Conservation (phyloP, 129 eudicot species). For the Heracleum sosnowskyi region DNA sequence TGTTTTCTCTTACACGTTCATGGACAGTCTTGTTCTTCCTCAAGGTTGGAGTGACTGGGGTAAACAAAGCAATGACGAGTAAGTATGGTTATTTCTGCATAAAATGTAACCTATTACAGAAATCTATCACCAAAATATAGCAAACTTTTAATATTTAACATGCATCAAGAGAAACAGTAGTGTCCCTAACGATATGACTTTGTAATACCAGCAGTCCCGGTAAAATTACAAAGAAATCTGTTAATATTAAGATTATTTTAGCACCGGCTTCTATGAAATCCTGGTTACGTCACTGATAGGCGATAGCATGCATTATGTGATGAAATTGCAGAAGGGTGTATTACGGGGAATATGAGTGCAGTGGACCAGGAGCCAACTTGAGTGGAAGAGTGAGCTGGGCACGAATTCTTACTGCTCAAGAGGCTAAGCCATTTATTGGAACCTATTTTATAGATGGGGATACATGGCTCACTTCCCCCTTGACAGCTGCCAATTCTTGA, state of each 20-base stretch:
- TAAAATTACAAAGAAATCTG: too few species aligned
- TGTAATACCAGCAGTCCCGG: too few species aligned
- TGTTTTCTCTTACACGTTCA: conserved; percentile 44
- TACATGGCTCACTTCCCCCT: conserved; percentile 35
- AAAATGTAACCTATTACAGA: neutral
- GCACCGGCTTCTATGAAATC: too few species aligned
- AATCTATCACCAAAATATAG: neutral
- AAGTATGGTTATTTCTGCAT: conserved; percentile 6
- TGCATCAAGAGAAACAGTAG: neutral
- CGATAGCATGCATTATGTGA: neutral
- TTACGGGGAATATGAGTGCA: conserved; percentile 52
- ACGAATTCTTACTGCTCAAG: conserved; percentile 36
- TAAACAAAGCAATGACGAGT: conserved; percentile 28
- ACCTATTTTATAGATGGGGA: conserved; percentile 41
- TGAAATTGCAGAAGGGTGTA: conserved; percentile 30
- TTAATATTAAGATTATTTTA: too few species aligned
- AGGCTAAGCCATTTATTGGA: conserved; percentile 47
- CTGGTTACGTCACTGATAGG: too few species aligned
- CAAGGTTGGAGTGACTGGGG: conserved; percentile 68
- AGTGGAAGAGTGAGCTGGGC: conserved; percentile 50
- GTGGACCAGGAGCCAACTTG: conserved; percentile 42
- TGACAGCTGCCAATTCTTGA: neutral
- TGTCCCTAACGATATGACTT: too few species aligned
- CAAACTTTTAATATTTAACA: neutral
- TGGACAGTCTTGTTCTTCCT: conserved; percentile 46